Percentiles rank a stretch among this genome's conserved stretches.
Evolutionary conservation across 2,329 filamentous ascomycete species (phyloP).

Genomic region (Stagonosporopsis rhizophila): DNA sequence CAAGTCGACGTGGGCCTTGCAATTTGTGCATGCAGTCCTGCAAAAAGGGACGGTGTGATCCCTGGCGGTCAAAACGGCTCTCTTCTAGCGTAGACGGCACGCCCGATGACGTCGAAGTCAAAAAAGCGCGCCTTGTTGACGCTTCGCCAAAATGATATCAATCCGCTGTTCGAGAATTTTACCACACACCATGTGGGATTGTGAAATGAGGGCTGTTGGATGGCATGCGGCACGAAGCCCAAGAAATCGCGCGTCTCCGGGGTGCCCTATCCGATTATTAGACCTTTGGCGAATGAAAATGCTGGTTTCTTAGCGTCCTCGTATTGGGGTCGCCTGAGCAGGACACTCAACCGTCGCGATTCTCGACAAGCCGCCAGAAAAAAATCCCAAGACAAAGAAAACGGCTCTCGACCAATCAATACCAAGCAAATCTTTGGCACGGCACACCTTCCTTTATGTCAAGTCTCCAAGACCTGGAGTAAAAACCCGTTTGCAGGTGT

Average conservation of each 20-base stretch:
- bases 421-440: neutral
- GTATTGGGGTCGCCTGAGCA: conserved; percentile 18
- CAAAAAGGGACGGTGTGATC: conserved; percentile 1
- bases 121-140: conserved; percentile 3
- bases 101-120: conserved; percentile 15
- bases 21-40: conserved; percentile 8
- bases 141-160: conserved; percentile 7
- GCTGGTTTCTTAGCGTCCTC: conserved; percentile 15
- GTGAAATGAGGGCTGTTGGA: neutral
- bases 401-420: neutral
- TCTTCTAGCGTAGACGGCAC: conserved; percentile 11
- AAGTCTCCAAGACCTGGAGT: conserved; percentile 1
- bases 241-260: conserved; percentile 8
- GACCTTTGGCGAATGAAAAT: conserved; percentile 13
- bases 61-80: conserved; percentile 8
- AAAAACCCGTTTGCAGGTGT: conserved; percentile 6
- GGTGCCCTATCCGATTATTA: conserved; percentile 11
- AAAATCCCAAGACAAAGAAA: conserved; percentile 14
- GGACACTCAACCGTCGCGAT: conserved; percentile 13
- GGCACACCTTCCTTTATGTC: conserved; percentile 13
- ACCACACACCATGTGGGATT: neutral
- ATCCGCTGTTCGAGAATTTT: conserved; percentile 2
- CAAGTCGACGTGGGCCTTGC: neutral
- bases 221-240: conserved; percentile 5
- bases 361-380: conserved; percentile 18